phyloP scores from a whole-genome alignment of 1,284 basidiomycete genomes.

The Ceratobasidium sp. region DNA sequence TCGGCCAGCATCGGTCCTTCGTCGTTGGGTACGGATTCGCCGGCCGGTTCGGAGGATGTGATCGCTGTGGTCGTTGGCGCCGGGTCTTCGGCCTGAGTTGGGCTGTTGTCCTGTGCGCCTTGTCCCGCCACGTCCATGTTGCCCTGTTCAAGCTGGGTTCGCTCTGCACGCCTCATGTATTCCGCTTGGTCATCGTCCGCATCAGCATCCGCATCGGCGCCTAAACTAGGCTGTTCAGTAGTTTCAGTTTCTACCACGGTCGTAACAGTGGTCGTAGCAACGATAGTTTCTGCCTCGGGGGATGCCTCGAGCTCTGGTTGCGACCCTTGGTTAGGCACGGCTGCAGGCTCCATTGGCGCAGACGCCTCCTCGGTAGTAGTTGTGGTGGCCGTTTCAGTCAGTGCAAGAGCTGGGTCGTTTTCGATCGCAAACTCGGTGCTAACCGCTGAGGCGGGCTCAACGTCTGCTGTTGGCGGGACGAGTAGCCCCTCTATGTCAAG shows the following conservation, averaged over 20 bases:
- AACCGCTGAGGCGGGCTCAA: neutral
- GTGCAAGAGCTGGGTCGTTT: neutral
- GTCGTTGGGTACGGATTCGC: neutral
- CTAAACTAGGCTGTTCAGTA: constrained; percentile 2
- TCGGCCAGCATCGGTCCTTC: neutral
- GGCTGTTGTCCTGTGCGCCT: neutral
- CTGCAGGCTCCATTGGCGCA: neutral
- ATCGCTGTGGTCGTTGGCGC: neutral
- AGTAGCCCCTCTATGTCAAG: neutral
- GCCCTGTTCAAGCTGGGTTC: constrained; percentile 17
- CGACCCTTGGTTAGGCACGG: neutral
- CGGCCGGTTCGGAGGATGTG: neutral
- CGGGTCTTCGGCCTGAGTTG: neutral
- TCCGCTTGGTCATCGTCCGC: constrained; percentile 11
- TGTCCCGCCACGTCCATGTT: neutral
- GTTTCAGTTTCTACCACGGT: constrained; percentile 6
- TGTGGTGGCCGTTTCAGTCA: neutral
- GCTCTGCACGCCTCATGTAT: constrained; percentile 16
- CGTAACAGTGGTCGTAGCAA: neutral
- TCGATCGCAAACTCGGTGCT: neutral
- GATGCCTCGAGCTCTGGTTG: neutral
- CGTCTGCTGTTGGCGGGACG: neutral
- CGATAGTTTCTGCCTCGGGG: neutral
- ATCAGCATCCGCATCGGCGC: constrained; percentile 15
- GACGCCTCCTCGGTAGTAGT: constrained; percentile 4